These are phyloP conservation scores for Perkinsus olseni DNA, from an alignment of 169 alveolate genomes.

Conservation along the genomic window DNA sequence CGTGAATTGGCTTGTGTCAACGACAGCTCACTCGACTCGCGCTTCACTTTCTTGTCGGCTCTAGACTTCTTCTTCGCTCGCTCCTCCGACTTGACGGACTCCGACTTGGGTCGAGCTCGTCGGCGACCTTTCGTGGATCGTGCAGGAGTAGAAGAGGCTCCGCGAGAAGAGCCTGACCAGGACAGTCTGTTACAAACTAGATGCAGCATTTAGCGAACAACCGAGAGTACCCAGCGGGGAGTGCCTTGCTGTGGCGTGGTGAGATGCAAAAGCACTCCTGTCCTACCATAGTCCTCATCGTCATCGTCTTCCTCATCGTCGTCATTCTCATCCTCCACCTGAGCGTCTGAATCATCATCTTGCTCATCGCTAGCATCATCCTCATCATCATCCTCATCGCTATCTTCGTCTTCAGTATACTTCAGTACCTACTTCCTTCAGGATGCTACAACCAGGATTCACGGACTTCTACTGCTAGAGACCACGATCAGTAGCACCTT, in stretches of 20 bases:
- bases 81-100: neutral
- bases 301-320: neutral
- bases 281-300: neutral
- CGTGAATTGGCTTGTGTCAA: neutral
- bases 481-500: neutral
- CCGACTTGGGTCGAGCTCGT: neutral
- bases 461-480: too few species aligned
- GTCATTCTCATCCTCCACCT: neutral
- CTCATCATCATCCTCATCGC: neutral
- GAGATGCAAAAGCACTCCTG: neutral
- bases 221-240: too few species aligned
- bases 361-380: neutral
- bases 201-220: too few species aligned
- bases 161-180: too few species aligned
- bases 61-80: neutral
- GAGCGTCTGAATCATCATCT: too few species aligned
- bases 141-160: too few species aligned
- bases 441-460: too few species aligned
- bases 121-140: neutral
- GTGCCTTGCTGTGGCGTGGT: too few species aligned
- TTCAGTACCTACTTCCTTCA: neutral
- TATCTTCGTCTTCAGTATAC: neutral
- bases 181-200: too few species aligned
- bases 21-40: neutral
- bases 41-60: neutral